Evolutionary conservation across 2,329 filamentous ascomycete species (phyloP), one percentile per base, ranked within the genome.

Genomic region (Daldinia sp.): DNA sequence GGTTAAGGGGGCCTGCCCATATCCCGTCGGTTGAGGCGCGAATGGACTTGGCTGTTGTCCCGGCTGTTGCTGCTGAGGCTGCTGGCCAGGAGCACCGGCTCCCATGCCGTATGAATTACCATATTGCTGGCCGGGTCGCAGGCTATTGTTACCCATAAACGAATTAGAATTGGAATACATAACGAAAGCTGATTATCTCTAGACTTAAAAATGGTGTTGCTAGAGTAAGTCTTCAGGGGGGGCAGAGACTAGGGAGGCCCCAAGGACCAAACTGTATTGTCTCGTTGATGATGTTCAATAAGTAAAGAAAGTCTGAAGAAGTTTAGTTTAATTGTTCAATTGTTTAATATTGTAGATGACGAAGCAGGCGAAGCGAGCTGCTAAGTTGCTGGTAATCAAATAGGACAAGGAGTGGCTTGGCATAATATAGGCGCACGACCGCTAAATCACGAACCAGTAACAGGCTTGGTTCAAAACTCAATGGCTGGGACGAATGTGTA

Each of bases 91-190:
- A 37, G 39, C 51, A 61, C 78, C 79, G 56, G 74, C 71, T n/a
- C 76, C 77, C 68, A 78, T 72, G 51, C 77, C 76, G 73, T 85
- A 83, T 64, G 83, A 80, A 74, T 79, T 77, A 70, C 82, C 83
- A 80, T 82, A 85, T 70, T 86, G 82, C 66, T 83, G 87, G 5
- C 86, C 85, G 55, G 90, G 91, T 63, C 89, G 90, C 76, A 90
- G 87, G 82, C 84, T 90, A 76, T 89, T 92, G 77, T 85, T 86
- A 78, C 93, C 93, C 73, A 96, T 81, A 78, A 90, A 97, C 68
- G 91, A 89, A 82, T 91, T 96, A 70, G 92, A 91, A 77, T 90
- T 92, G 70, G 93, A 95, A 81, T 92, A 98, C 94, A 97, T 97
- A 79, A 47, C 67, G 68, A 54, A 45, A 60, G 23, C 25, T 34